Base-by-base conservation (phyloP, 2,329 filamentous ascomycete genomes). In the Colletotrichum tabaci region DNA sequence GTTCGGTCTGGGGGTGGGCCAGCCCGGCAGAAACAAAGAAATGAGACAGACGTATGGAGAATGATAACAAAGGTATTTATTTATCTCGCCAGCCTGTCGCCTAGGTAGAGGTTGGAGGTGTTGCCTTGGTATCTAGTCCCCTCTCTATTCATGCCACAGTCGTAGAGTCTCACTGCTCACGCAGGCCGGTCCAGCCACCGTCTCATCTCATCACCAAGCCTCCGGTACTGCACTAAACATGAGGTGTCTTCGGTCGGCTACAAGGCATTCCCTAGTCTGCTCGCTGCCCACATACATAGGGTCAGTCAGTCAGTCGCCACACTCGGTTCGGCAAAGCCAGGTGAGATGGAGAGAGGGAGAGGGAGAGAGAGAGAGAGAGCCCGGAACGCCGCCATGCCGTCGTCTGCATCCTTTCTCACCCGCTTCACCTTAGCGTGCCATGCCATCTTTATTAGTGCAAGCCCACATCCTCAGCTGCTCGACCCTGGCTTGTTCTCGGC, bases 401-500 rank as follows among this genome's bases (percentile, higher is more conserved):
- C 44, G 21, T 49, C 38, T 38, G 42, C 61, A 35, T 35, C 66
- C 15, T 53, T 35, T 35, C 30, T 40, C 30, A 58, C 47, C 42
- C 49, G 49, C 55, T 66, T 63, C 46, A 55, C 38, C 44, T 66
- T 66, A 38, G 46, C 44, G 46, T 46, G 8, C 30, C 30, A 35
- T 35, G 30, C 30, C 12, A n/a, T 13, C 18, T 52, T 23, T 35
- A 9, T 46, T 47, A 67, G 63, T 57, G 67, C 55, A 16, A 50
- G 53, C 47, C 50, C 40, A n/a, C 66, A 26, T 57, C 8, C 47
- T 26, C 52, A 53, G 52, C 68, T 47, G 52, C 68, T 47, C 21
- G 52, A 53, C 42, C 58, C 58, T 63, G 58, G 65, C 68, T 44
- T 71, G 63, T 61, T 26, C 63, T 50, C 44, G 56, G 67, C 46